Base-by-base conservation (phyloP, 257 asterid genomes). In the Nicotiana tomentosiformis region DNA sequence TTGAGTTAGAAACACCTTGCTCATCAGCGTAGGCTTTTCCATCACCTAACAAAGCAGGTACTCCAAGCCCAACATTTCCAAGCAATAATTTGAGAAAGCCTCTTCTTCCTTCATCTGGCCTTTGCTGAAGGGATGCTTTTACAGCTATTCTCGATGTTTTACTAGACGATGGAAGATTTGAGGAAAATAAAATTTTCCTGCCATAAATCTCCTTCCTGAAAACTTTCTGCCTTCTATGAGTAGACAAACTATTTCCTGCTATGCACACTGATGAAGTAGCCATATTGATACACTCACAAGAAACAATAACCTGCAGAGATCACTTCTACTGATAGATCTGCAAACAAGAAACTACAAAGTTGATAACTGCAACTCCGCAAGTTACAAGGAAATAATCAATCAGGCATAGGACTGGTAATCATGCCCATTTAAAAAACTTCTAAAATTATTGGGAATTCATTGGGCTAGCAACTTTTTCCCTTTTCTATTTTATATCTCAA, bases 21-120 rank as follows among this genome's bases (percentile, higher is more conserved):
- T 96, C 99, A 77, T 94, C 99, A 15, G 98, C 99, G 76, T 90
- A 78, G 12, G 97, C 99, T 61, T 88, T 91, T 33, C 92, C 95
- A 82, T 76, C 87, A 76, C 92, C 86, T n/a, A 92, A 80, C 62
- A 94, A 83, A 17, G 97, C 87, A 49, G 99, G 95, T 17, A 80
- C 84, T 5, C 91, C 91, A 69, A 92, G 77, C 76, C 93, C 98
- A 23, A 90, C 91, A 87, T 88, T 91, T 79, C 97, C 97, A 49
- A 93, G 92, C 81, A 94, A 86, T 82, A 95, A 80, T 84, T 94
- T 92, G 78, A 96, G 88, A 82, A 96, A 93, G 67, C 93, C 92
- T 85, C 98, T 85, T 85, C 96, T 90, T 84, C 95, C 96, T 87
- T 87, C 92, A 66, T 84, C 77, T 5, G 88, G 79, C 78, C 72